These are phyloP conservation scores for Syncephalastrum racemosum DNA, from an alignment of 371 early-diverging fungal genomes.

Conservation along the genomic window DNA sequence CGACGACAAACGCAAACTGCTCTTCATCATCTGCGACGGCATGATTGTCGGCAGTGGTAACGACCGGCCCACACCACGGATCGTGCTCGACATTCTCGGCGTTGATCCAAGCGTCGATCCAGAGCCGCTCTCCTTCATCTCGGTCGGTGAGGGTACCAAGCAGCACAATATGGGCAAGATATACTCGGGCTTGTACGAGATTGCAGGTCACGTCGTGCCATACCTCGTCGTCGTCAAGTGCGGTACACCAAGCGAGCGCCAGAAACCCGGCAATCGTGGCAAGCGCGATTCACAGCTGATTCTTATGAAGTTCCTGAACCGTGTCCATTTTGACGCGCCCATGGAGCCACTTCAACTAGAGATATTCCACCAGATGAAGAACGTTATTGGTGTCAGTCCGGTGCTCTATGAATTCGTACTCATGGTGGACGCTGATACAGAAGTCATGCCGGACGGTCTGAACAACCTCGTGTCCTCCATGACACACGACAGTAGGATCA, in stretches of 20 bases:
- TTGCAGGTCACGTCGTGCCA: constrained; percentile 80
- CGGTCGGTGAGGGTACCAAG: constrained; percentile 81
- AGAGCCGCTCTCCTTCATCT: constrained; percentile 82
- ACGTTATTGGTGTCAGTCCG: constrained; percentile 88
- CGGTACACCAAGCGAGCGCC: constrained; percentile 73
- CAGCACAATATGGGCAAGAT: constrained; percentile 95
- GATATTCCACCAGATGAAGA: constrained; percentile 90
- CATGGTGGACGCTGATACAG: constrained; percentile 98
- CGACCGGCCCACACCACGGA: constrained; percentile 92
- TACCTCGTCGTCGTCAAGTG: constrained; percentile 92
- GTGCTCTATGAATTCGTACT: constrained; percentile 85
- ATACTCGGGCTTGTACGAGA: constrained; percentile 92
- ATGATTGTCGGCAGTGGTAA: constrained; percentile 93
- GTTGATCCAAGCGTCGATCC: constrained; percentile 76
- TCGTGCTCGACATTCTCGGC: constrained; percentile 89
- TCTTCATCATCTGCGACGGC: constrained; percentile 89
- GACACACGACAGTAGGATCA: constrained; percentile 84
- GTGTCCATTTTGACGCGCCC: constrained; percentile 90
- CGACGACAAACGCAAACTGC: constrained; percentile 92
- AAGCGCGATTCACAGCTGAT: constrained; percentile 99
- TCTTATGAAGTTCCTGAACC: constrained; percentile 97
- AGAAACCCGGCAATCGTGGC: constrained; percentile 94
- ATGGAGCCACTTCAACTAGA: constrained; percentile 93
- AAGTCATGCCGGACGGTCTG: constrained; percentile 85
- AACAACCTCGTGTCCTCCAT: constrained; percentile 81